Conservation (phyloP, 2,329 filamentous ascomycete species). For the Macrophomina phaseolina region DNA sequence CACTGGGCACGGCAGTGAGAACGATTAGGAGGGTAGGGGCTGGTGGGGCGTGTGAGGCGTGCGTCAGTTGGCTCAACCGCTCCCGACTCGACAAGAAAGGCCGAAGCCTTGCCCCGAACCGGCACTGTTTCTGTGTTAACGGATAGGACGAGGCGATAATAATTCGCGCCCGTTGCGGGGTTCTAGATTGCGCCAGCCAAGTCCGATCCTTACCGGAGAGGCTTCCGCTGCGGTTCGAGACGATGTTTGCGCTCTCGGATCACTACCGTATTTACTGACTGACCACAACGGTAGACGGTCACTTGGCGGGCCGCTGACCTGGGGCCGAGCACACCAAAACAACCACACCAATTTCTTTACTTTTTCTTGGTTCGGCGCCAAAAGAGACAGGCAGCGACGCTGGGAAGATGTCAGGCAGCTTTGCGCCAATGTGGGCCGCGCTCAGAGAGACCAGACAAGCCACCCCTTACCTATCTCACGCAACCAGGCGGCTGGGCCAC, state of each 20-base stretch:
- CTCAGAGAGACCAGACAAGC: neutral
- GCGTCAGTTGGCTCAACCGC: conserved; percentile 18
- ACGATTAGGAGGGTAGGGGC: neutral
- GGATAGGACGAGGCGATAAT: neutral
- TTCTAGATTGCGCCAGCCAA: conserved; percentile 8
- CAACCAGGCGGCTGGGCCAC: neutral
- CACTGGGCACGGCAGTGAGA: neutral
- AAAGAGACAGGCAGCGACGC: neutral
- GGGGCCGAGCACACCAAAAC: neutral
- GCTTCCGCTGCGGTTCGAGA: neutral
- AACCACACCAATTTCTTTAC: neutral
- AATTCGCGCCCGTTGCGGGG: conserved; percentile 1
- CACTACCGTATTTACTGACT: neutral
- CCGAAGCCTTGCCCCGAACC: conserved; percentile 3
- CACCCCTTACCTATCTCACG: neutral
- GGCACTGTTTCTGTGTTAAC: neutral
- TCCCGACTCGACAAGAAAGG: conserved; percentile 2
- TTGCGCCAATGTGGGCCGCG: neutral
- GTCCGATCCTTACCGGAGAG: neutral
- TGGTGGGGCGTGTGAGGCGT: conserved; percentile 7
- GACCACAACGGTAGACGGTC: neutral
- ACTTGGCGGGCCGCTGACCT: neutral
- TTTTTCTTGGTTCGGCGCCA: neutral
- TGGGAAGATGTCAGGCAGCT: neutral
- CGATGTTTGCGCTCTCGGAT: neutral